Base-by-base conservation (phyloP, 495 filamentous ascomycete species). In the Tuber melanosporum region DNA sequence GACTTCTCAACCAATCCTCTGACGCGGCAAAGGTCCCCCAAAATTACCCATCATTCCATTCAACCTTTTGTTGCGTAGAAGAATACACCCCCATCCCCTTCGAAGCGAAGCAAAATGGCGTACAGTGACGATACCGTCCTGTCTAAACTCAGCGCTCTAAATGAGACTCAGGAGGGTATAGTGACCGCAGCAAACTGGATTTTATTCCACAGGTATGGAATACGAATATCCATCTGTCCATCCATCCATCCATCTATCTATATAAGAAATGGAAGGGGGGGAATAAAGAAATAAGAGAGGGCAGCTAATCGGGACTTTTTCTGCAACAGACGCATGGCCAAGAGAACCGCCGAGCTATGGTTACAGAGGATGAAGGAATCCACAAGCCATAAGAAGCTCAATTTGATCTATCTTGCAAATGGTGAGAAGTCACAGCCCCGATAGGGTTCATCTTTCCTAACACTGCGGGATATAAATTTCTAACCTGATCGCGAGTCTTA, bases 151-250 rank as follows among this genome's bases (percentile, higher is more conserved):
- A 95, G 94, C 43, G 91, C 93, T 57, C 89, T 99, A 71, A 97
- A 97, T 85, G 95, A 99, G 86, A 94, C 92, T 19, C 94, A 98
- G 83, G 95, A 98, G 80, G 93, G 92, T 85, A 97, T 98, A 81
- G 93, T 96, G 71, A 92, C 93, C 71, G 94, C 96, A 72, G 91
- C 94, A 70, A 94, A 98, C 91, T 99, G 96, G 96, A 92, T 99
- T 75, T 94, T 98, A 92, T 99, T 98, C 84, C 94, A 99, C 86
- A 91, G 94, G 94, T 97, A 92, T 81, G 85, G 66, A 66, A 66
- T 66, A 66, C 26, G 26, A 66, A 66, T 36, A 66, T 66, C 57
- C 57, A 66, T 15, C 32, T 3, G 32, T 62, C 52, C 52, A 32
- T 62, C 2, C 4, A 17, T 36, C 14, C 26, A 66, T 66, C 57